Percentiles rank a stretch among this genome's conserved stretches.
These are phyloP conservation scores for Taphrina pruni DNA, from an alignment of 1,139 yeast species.

Conservation along the genomic window DNA sequence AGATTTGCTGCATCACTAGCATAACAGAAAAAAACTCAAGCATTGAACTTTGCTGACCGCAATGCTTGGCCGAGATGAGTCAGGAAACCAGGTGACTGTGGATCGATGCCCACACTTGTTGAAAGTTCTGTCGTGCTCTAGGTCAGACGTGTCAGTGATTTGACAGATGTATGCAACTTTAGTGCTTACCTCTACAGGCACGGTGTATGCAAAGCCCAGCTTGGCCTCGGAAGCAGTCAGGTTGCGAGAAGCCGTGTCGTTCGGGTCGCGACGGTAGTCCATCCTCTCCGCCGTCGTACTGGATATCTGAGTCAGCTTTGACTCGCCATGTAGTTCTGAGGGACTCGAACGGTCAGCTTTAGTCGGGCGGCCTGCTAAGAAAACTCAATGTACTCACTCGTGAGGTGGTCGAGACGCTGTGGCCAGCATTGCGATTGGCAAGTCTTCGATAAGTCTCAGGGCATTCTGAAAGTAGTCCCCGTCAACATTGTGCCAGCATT, in stretches of 20 bases:
- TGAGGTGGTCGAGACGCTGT: constrained; percentile 1
- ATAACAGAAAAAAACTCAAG: neutral
- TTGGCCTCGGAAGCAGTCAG: constrained; percentile 5
- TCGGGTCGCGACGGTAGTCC: constrained; percentile 24
- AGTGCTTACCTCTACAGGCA: constrained; percentile 30
- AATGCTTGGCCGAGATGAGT: constrained; percentile 9
- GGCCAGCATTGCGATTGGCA: constrained; percentile 14
- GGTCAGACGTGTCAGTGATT: too few species aligned
- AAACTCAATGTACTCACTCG: constrained; percentile 5
- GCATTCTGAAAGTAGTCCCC: neutral
- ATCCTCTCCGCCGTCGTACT: neutral
- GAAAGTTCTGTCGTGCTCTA: constrained; percentile 11
- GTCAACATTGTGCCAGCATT: constrained; percentile 3
- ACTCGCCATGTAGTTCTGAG: neutral
- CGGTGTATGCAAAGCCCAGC: constrained; percentile 8
- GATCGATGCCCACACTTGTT: constrained; percentile 8
- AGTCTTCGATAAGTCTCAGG: neutral
- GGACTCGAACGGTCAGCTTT: neutral
- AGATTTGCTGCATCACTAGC: too few species aligned
- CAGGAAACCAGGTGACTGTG: constrained; percentile 12
- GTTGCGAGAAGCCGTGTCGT: neutral
- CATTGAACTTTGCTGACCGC: constrained; percentile 1
- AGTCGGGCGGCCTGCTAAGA: neutral
- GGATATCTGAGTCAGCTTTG: neutral
- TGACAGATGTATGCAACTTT: too few species aligned